These are phyloP conservation scores for Stachybotrys elegans DNA, from an alignment of 2,329 filamentous ascomycete genomes.

Conservation along the genomic window DNA sequence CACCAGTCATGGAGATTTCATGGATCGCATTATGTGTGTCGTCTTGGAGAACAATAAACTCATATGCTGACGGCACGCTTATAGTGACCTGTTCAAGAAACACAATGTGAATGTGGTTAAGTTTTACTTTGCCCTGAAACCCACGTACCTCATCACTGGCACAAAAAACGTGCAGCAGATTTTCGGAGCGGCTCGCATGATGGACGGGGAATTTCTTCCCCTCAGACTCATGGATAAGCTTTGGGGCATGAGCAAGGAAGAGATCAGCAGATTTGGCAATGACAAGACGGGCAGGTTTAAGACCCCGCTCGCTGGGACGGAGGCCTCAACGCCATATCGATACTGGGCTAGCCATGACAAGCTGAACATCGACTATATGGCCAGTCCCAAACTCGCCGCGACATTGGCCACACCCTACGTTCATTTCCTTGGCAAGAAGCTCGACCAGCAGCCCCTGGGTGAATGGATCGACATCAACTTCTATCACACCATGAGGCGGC, in stretches of 20 bases:
- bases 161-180: slow-evolving; percentile 12
- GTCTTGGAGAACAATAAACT: not conserved
- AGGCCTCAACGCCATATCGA: slow-evolving; percentile 11
- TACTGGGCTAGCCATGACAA: slow-evolving; percentile 14
- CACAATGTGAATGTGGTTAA: not conserved
- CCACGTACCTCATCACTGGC: slow-evolving; percentile 13
- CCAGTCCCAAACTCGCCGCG: not conserved
- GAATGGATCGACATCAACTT: slow-evolving; percentile 15
- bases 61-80: not conserved
- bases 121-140: not conserved
- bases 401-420: not conserved
- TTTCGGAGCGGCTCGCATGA: slow-evolving; percentile 2
- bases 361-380: not conserved
- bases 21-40: not conserved
- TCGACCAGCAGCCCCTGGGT: not conserved
- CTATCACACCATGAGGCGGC: slow-evolving; percentile 11
- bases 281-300: slow-evolving; percentile 12
- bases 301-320: slow-evolving; percentile 11
- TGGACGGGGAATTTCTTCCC: slow-evolving; percentile 1
- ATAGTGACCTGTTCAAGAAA: not conserved
- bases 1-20: not conserved
- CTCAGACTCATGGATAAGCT: slow-evolving; percentile 8
- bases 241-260: slow-evolving; percentile 9
- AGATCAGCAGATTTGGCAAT: slow-evolving; percentile 9
- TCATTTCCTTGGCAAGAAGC: not conserved